Evolutionary conservation across 2,329 filamentous ascomycete genomes (phyloP).

Genomic region (Fusarium sp.): DNA sequence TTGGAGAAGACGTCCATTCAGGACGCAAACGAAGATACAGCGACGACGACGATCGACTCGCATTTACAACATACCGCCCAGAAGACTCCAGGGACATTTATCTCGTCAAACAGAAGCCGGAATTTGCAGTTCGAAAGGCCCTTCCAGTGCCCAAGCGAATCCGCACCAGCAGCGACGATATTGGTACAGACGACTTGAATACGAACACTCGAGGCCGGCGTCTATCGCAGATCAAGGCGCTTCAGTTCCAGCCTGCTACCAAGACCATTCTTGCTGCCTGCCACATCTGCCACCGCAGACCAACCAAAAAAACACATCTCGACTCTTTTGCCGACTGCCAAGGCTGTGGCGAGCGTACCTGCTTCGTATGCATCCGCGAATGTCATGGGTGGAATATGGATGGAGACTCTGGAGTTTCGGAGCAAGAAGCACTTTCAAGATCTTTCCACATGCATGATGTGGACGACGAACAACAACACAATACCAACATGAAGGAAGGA

Average conservation of each 20-base stretch:
- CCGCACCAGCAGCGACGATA: conserved; percentile 44
- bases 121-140: conserved; percentile 46
- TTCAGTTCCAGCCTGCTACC: conserved; percentile 35
- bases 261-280: conserved; percentile 62
- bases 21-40: conserved; percentile 52
- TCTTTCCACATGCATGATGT: conserved; percentile 65
- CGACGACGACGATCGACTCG: conserved; percentile 40
- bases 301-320: conserved; percentile 72
- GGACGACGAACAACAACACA: conserved; percentile 47
- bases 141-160: conserved; percentile 48
- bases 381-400: conserved; percentile 63
- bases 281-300: conserved; percentile 74
- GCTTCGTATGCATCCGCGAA: conserved; percentile 75
- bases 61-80: conserved; percentile 43
- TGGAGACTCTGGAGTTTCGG: conserved; percentile 41
- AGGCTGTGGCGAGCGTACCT: conserved; percentile 70
- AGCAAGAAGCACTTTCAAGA: conserved; percentile 53
- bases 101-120: conserved; percentile 43
- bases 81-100: conserved; percentile 45
- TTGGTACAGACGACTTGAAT: conserved; percentile 26
- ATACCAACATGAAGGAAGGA: conserved; percentile 14
- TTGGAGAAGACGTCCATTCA: conserved; percentile 48
- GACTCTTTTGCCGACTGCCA: conserved; percentile 74
- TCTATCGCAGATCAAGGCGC: conserved; percentile 42
- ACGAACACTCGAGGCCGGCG: conserved; percentile 40